Percentiles rank a stretch among this genome's conserved stretches.
These are phyloP conservation scores for Selaginella moellendorffii DNA, from an alignment of 75 land plant species.

Conservation along the genomic window DNA sequence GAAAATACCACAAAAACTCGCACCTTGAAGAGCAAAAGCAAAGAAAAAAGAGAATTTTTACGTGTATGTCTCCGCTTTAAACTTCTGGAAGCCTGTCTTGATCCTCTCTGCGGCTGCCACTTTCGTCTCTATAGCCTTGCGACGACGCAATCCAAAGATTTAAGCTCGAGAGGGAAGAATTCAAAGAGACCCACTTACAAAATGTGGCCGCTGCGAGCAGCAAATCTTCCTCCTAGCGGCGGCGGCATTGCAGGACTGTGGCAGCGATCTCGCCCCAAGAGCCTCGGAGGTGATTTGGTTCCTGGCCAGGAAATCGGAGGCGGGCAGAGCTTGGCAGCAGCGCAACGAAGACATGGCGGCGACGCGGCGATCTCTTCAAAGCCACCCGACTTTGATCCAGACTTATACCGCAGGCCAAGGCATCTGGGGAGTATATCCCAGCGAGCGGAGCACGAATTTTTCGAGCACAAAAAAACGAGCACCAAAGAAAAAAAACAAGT, in stretches of 20 bases:
- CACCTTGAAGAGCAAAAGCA: background rate
- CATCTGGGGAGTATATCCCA: background rate
- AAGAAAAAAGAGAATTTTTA: background rate
- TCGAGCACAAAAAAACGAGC: background rate
- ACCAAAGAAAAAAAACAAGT: background rate
- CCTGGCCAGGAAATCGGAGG: background rate
- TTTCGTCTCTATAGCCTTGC: conserved; percentile 2
- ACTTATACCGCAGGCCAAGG: background rate
- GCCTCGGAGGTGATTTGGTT: background rate
- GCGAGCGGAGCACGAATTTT: background rate
- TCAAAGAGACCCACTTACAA: background rate
- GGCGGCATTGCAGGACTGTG: background rate
- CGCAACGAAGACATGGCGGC: background rate
- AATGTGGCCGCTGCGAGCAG: background rate
- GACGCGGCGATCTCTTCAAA: background rate
- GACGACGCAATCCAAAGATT: background rate
- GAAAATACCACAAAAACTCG: too few relatives aligned
- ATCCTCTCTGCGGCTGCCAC: conserved; percentile 25
- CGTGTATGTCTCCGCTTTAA: conserved; percentile 29
- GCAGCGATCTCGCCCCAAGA: background rate
- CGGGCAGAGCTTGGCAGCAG: background rate
- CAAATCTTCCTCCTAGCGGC: background rate
- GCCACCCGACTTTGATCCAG: too few relatives aligned
- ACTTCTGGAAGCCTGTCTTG: conserved; percentile 44
- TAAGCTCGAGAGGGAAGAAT: background rate